Evolutionary conservation across 768 basidiomycete genomes (phyloP).

Genomic region (Panellus pusillus): DNA sequence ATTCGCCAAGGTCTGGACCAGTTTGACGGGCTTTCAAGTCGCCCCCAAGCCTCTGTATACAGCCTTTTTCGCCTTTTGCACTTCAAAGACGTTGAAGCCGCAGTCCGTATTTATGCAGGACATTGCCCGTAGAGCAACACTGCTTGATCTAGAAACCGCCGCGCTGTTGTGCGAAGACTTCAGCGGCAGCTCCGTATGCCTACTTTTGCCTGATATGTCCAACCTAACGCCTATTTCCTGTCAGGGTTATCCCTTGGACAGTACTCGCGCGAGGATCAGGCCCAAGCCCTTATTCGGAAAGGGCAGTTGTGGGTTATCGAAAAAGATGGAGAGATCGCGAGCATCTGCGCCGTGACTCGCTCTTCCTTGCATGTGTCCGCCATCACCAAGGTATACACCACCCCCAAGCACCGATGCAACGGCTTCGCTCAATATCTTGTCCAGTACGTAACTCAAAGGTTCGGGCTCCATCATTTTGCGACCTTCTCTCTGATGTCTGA

Average conservation of each 20-base stretch:
- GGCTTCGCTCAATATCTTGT: constrained; percentile 57
- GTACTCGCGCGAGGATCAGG: constrained; percentile 44
- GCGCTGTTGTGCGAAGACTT: constrained; percentile 51
- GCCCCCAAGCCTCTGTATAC: constrained; percentile 50
- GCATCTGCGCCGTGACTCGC: constrained; percentile 60
- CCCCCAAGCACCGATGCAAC: constrained; percentile 40
- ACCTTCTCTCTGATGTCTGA: constrained; percentile 13
- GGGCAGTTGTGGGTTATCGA: constrained; percentile 57
- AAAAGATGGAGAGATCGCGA: constrained; percentile 36
- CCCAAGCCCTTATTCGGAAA: constrained; percentile 45
- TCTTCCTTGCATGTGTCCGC: constrained; percentile 48
- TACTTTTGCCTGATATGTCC: background rate
- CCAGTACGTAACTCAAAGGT: constrained; percentile 44
- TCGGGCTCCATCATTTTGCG: constrained; percentile 17
- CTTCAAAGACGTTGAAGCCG: constrained; percentile 33
- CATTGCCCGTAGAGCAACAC: constrained; percentile 36
- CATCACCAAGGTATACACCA: constrained; percentile 61
- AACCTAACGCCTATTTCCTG: background rate
- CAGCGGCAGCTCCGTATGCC: constrained; percentile 50
- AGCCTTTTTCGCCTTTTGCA: constrained; percentile 49
- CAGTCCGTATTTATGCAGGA: constrained; percentile 30
- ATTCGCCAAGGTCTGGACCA: constrained; percentile 48
- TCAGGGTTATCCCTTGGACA: constrained; percentile 45
- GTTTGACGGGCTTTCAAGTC: constrained; percentile 36
- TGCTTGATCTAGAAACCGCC: constrained; percentile 39